Conservation (phyloP, 2,329 filamentous ascomycete species). For the Pseudocercospora fijiensis region DNA sequence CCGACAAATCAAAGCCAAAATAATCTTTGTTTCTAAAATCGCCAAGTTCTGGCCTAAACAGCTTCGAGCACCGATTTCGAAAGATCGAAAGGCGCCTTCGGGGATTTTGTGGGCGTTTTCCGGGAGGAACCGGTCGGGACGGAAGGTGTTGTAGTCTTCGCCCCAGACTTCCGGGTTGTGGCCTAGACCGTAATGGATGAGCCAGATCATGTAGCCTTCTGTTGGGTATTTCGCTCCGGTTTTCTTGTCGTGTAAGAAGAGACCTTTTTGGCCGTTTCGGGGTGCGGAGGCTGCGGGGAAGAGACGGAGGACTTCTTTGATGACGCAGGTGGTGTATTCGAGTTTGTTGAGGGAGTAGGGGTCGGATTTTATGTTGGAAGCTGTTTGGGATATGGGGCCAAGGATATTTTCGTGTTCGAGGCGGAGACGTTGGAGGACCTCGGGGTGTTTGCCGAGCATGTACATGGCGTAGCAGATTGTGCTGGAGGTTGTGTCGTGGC, state of each 20-base stretch:
- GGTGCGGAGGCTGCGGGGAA: slow-evolving; percentile 50
- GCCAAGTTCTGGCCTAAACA: slow-evolving; percentile 58
- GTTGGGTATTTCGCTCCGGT: slow-evolving; percentile 46
- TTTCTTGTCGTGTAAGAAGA: slow-evolving; percentile 44
- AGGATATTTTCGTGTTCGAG: slow-evolving; percentile 54
- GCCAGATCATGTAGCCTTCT: slow-evolving; percentile 46
- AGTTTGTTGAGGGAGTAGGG: slow-evolving; percentile 52
- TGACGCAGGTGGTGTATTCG: slow-evolving; percentile 52
- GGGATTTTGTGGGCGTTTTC: slow-evolving; percentile 32
- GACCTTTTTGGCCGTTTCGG: slow-evolving; percentile 36
- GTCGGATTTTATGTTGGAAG: slow-evolving; percentile 42
- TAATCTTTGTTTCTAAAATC: slow-evolving; percentile 51
- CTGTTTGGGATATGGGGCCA: slow-evolving; percentile 33
- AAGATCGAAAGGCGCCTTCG: slow-evolving; percentile 53
- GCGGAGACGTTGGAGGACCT: slow-evolving; percentile 38
- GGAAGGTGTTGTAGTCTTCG: slow-evolving; percentile 43
- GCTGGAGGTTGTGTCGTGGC: slow-evolving; percentile 42
- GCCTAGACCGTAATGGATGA: slow-evolving; percentile 41
- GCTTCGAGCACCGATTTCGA: slow-evolving; percentile 54
- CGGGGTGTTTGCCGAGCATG: slow-evolving; percentile 39
- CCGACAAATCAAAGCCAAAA: slow-evolving; percentile 50
- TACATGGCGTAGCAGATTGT: slow-evolving; percentile 40
- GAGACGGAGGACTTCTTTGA: slow-evolving; percentile 55
- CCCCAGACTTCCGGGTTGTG: slow-evolving; percentile 42
- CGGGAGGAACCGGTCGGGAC: slow-evolving; percentile 50